Evolutionary conservation across 2,329 filamentous ascomycete genomes (phyloP), one percentile per base, ranked within the genome.

Genomic region (Diaporthe aspalathi): DNA sequence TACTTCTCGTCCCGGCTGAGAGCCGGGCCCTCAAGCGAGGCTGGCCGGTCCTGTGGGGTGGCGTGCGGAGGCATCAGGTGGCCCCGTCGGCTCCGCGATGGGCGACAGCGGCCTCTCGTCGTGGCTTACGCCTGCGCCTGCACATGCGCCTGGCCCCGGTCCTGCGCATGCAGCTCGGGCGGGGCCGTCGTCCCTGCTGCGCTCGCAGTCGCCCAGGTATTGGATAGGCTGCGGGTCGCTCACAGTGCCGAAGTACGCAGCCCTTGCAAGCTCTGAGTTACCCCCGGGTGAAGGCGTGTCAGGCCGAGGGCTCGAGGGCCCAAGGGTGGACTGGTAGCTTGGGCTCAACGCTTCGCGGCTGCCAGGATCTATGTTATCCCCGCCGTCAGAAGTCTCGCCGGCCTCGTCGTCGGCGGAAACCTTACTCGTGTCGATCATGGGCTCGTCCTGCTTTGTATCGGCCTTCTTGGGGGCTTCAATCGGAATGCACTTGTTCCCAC

Each of bases 161-260:
- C 49, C 12, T 63, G 43, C 60, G 60, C 5, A 49, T 63, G 47
- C 54, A 24, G n/a, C 56, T 47, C 53, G 70, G 63, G 43, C 38
- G 53, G 45, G 20, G 56, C 50, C 35, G 60, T 50, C 52, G 45
- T 72, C 49, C 12, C 47, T 54, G 70, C n/a, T 32, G 47, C 54
- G 22, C 5, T 35, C 54, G 22, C 54, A 43, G 22, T 6, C 17
- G 22, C 22, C 54, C 38, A 67, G 62, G 56, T 70, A 62, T 20
- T 70, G 66, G 27, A 54, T 49, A 14, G 60, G 67, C 35, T 56
- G 35, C 9, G 70, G 70, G 11, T n/a, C 27, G 27, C 27, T 45
- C 32, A 47, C 70, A 1, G 67, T 72, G 45, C 70, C 67, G 38
- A 72, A 63, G 29, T 67, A 72, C 6, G 56, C 66, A 11, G 52